A percentile compares a stretch with the other conserved stretches of the same genome.
Evolutionary conservation across 352 stramenopile genomes (phyloP).

Genomic region (Phytophthora aleatoria): DNA sequence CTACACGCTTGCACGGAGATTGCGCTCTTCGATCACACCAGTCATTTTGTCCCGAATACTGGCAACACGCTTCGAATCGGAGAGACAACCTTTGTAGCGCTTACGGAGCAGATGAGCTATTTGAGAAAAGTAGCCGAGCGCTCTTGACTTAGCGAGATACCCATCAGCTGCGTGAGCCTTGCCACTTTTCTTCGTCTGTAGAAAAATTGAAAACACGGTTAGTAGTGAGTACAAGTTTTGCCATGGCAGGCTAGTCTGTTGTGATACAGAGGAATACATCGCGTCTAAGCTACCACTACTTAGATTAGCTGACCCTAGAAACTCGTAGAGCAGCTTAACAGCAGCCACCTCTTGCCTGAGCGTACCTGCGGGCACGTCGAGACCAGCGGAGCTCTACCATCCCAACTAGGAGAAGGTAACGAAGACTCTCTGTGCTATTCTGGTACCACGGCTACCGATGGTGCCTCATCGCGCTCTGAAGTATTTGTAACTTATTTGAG

Average conservation of each 20-base stretch:
- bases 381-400: neutral
- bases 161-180: neutral
- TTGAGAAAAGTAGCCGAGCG: neutral
- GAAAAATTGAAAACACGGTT: neutral
- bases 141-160: constrained; percentile 4
- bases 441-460: too few species aligned
- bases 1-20: neutral
- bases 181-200: constrained; percentile 7
- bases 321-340: constrained; percentile 6
- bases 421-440: too few species aligned
- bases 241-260: neutral
- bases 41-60: too few species aligned
- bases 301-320: neutral
- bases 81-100: too few species aligned
- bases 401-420: neutral
- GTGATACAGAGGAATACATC: constrained; percentile 6
- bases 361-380: neutral
- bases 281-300: neutral
- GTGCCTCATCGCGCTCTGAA: too few species aligned
- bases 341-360: neutral
- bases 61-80: too few species aligned
- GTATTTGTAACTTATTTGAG: too few species aligned
- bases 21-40: neutral
- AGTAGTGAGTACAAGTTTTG: constrained; percentile 6
- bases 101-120: neutral